These are phyloP conservation scores for Paramecium octaurelia DNA, from an alignment of 73 alveolate species.

Conservation along the genomic window DNA sequence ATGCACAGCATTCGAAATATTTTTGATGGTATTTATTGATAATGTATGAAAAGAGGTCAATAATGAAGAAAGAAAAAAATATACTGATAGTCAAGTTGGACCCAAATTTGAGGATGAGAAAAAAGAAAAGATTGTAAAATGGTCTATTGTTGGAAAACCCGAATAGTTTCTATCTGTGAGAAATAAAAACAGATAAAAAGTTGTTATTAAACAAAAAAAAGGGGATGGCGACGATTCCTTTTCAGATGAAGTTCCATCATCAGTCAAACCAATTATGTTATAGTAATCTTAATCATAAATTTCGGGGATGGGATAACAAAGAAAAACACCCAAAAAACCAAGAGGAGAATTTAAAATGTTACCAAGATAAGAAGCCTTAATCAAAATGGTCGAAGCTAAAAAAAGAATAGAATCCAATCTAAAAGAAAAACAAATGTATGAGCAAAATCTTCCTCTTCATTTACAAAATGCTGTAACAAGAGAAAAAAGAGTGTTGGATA, in stretches of 20 bases:
- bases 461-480: neutral
- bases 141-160: conserved; percentile 37
- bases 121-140: neutral
- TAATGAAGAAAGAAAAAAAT: conserved; percentile 4
- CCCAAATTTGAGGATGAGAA: conserved; percentile 22
- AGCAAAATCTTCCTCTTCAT: neutral
- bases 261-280: neutral
- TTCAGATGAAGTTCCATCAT: neutral
- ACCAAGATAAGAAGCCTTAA: neutral
- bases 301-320: neutral
- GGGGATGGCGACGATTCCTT: neutral
- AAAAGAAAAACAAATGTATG: neutral
- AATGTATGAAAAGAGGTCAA: neutral
- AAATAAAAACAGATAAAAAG: neutral
- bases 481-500: neutral
- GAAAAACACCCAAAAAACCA: conserved; percentile 1
- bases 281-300: neutral
- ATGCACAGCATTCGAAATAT: neutral
- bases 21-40: neutral
- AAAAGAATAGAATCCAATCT: neutral
- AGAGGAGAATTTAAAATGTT: conserved; percentile 22
- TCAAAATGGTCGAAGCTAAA: neutral
- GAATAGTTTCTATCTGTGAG: neutral
- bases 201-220: neutral
- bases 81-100: neutral